Conservation (phyloP, 2,329 filamentous ascomycete genomes). For the Aspergillaceae sp. region DNA sequence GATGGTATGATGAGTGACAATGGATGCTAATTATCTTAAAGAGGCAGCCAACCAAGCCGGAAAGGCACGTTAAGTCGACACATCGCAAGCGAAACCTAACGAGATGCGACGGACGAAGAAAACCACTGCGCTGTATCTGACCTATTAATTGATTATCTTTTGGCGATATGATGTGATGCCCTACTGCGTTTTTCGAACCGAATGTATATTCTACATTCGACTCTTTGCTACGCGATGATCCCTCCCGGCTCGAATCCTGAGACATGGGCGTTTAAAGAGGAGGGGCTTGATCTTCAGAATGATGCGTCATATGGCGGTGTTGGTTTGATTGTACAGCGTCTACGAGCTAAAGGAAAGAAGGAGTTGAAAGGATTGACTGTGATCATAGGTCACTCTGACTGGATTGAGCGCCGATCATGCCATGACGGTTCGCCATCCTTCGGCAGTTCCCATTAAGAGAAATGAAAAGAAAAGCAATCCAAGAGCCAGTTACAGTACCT, state of each 20-base stretch:
- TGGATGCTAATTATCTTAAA: conserved; percentile 13
- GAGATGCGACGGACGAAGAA: too few species aligned
- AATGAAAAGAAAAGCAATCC: too few species aligned
- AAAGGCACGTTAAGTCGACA: conserved; percentile 34
- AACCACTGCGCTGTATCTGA: too few species aligned
- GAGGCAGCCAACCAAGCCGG: conserved; percentile 44
- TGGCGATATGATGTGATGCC: conserved; percentile 8
- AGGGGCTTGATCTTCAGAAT: too few species aligned
- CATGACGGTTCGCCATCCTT: background rate
- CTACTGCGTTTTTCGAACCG: background rate
- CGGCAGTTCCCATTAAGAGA: too few species aligned
- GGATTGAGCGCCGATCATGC: background rate
- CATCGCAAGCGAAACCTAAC: background rate
- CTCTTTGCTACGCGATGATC: background rate
- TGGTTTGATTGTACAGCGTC: background rate
- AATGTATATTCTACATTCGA: background rate
- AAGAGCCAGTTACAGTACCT: too few species aligned
- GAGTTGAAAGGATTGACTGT: too few species aligned
- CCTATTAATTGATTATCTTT: too few species aligned
- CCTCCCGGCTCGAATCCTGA: background rate
- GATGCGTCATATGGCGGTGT: background rate
- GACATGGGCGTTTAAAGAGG: background rate
- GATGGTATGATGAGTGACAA: background rate
- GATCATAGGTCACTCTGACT: too few species aligned
- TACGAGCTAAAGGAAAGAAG: too few species aligned